A percentile compares a stretch with the other conserved stretches of the same genome.
phyloP scores from a whole-genome alignment of 2,329 filamentous ascomycete species.

The Colletotrichum spinosum region DNA sequence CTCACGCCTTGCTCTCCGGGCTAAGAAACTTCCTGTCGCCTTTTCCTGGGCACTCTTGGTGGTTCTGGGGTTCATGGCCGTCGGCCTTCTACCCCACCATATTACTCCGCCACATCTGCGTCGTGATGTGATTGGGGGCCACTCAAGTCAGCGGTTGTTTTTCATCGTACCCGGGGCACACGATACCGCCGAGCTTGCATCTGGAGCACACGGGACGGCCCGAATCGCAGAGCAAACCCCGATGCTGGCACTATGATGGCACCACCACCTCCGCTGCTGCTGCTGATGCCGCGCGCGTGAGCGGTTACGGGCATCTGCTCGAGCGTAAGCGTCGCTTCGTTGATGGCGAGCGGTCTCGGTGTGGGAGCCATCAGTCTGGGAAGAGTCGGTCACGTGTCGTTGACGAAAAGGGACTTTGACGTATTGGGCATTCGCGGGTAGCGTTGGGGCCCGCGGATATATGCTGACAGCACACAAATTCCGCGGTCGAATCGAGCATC shows the following conservation, averaged over 20 bases:
- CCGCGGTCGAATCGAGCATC: too few relatives aligned
- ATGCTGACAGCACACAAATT: too few relatives aligned
- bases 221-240: not conserved
- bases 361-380: too few relatives aligned
- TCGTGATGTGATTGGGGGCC: constrained; percentile 33
- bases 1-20: not conserved
- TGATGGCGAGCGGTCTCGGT: too few relatives aligned
- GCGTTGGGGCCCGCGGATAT: too few relatives aligned
- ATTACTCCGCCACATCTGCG: not conserved
- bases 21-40: not conserved
- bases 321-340: too few relatives aligned
- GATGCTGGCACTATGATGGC: not conserved
- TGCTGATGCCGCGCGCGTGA: not conserved
- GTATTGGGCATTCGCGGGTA: too few relatives aligned
- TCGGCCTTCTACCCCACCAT: not conserved
- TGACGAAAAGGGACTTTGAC: too few relatives aligned
- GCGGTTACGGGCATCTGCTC: too few relatives aligned
- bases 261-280: not conserved
- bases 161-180: not conserved
- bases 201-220: not conserved
- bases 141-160: constrained; percentile 52
- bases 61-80: not conserved
- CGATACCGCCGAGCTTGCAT: not conserved
- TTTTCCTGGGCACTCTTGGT: too few relatives aligned
- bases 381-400: too few relatives aligned